phyloP scores from a whole-genome alignment of 2,329 filamentous ascomycete species.

The Epichloe brachyelytri region DNA sequence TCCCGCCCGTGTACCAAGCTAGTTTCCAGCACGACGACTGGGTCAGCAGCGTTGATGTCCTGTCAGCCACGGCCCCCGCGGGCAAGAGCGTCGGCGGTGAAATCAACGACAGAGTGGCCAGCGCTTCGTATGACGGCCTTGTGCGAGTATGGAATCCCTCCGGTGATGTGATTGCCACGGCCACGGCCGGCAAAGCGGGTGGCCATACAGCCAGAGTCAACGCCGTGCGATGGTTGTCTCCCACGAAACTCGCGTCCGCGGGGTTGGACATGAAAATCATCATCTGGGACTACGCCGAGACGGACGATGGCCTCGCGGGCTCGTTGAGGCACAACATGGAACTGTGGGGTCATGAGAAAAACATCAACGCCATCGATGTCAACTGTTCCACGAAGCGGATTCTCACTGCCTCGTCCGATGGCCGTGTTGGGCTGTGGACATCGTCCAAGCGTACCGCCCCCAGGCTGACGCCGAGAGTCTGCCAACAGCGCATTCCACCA shows the following conservation, averaged over 20 bases:
- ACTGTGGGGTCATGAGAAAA: conserved; percentile 68
- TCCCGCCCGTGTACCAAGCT: conserved; percentile 78
- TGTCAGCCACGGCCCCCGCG: conserved; percentile 53
- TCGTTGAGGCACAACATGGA: conserved; percentile 63
- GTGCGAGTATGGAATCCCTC: conserved; percentile 83
- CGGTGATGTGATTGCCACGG: conserved; percentile 71
- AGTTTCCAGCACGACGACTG: conserved; percentile 97
- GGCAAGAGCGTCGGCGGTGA: conserved; percentile 30
- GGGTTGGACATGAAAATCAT: conserved; percentile 76
- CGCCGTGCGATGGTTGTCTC: conserved; percentile 69
- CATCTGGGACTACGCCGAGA: conserved; percentile 77
- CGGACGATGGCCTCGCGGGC: conserved; percentile 44
- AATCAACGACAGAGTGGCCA: conserved; percentile 53
- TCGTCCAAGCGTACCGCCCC: conserved; percentile 61
- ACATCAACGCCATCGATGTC: conserved; percentile 62
- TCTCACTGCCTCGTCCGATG: conserved; percentile 75
- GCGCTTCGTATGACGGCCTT: conserved; percentile 84
- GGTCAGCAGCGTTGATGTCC: conserved; percentile 77
- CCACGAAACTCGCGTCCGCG: conserved; percentile 66
- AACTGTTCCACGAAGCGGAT: conserved; percentile 63
- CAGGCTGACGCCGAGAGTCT: conserved; percentile 57
- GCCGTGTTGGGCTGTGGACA: conserved; percentile 79
- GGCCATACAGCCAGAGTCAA: conserved; percentile 70
- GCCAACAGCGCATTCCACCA: conserved; percentile 53
- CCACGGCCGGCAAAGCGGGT: conserved; percentile 49